Conservation (phyloP, 2,329 filamentous ascomycete genomes). For the Cordyceps cateniannulata region DNA sequence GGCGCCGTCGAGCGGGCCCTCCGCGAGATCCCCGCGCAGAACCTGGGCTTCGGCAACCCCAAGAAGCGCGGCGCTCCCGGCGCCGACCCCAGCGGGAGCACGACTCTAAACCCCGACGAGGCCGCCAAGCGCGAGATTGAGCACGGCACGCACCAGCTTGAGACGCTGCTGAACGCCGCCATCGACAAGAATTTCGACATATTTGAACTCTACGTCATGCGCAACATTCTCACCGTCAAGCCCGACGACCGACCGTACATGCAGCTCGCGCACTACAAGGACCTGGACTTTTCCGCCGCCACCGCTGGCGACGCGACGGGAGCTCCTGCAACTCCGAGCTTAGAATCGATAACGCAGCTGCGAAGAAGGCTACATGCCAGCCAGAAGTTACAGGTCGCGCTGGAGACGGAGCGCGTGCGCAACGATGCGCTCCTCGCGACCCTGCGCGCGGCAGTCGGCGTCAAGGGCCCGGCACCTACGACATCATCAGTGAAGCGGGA, state of each 20-base stretch:
- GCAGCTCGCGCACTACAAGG: slow-evolving; percentile 78
- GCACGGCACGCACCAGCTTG: slow-evolving; percentile 76
- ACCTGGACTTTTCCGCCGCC: slow-evolving; percentile 37
- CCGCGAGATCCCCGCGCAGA: slow-evolving; percentile 62
- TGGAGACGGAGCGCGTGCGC: slow-evolving; percentile 62
- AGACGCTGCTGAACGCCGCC: slow-evolving; percentile 72
- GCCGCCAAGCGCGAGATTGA: slow-evolving; percentile 65
- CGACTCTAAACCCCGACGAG: slow-evolving; percentile 33
- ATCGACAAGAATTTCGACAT: slow-evolving; percentile 83
- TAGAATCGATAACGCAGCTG: slow-evolving; percentile 64
- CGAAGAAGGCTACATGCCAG: slow-evolving; percentile 71
- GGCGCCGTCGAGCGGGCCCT: slow-evolving; percentile 82
- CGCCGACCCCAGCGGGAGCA: slow-evolving; percentile 21
- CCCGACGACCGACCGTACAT: slow-evolving; percentile 72
- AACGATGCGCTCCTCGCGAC: slow-evolving; percentile 66
- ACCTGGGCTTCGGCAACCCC: slow-evolving; percentile 67
- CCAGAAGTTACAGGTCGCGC: slow-evolving; percentile 63
- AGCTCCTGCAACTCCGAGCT: slow-evolving; percentile 39
- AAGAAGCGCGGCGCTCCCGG: slow-evolving; percentile 30
- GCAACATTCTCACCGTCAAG: slow-evolving; percentile 69
- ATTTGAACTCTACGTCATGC: slow-evolving; percentile 82
- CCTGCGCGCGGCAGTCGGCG: slow-evolving; percentile 43
- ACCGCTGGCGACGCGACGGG: slow-evolving; percentile 12
- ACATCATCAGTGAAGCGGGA: slow-evolving; percentile 12
- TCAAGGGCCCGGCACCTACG: slow-evolving; percentile 19